Base-by-base conservation (phyloP, 2,329 filamentous ascomycete genomes). In the Botrytis elliptica region DNA sequence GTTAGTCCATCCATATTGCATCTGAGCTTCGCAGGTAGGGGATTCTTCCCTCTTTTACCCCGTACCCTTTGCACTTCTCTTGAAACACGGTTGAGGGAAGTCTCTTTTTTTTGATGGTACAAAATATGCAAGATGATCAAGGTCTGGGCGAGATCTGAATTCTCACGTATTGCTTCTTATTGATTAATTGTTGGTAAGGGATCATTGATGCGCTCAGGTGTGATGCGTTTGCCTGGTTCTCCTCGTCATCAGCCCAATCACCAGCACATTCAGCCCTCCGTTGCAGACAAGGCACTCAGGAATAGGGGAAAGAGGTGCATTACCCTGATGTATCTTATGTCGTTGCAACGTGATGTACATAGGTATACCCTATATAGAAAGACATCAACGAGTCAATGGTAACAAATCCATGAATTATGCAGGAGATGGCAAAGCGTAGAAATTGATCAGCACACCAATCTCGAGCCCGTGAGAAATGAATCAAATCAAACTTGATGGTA, bases 271-370 rank as follows among this genome's bases (percentile, higher is more conserved):
- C 46, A 55, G 65, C 65, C 36, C 65, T 67, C 55, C 10, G 12
- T 40, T 38, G 33, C 65, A 67, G 46, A 55, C 46, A n/a, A 12
- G 52, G 52, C 52, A 3, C 36, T 38, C 36, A 49, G 46, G 38
- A 52, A 64, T 44, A 64, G 44, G 25, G 14, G 33, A 40, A 20
- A 67, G 65, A 55, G 65, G 33, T 67, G 65, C 65, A 67, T 55
- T 29, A 12, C 33, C 22, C 38, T n/a, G 64, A n/a, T 67, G 64
- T 9, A 36, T n/a, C 38, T n/a, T 10, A 12, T n/a, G 44, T 38
- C 64, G n/a, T 67, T 67, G 22, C 33, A 52, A 38, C 62, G 46
- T 67, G 44, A 67, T 46, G 49, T n/a, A 38, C 64, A 67, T 52
- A 29, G 52, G 52, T 8, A 52, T 52, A 38, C 33, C 64, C 33